A percentile compares a stretch with the other conserved stretches of the same genome.
Conservation (phyloP, 2,329 filamentous ascomycete species). For the Ascochyta clinopodiicola region DNA sequence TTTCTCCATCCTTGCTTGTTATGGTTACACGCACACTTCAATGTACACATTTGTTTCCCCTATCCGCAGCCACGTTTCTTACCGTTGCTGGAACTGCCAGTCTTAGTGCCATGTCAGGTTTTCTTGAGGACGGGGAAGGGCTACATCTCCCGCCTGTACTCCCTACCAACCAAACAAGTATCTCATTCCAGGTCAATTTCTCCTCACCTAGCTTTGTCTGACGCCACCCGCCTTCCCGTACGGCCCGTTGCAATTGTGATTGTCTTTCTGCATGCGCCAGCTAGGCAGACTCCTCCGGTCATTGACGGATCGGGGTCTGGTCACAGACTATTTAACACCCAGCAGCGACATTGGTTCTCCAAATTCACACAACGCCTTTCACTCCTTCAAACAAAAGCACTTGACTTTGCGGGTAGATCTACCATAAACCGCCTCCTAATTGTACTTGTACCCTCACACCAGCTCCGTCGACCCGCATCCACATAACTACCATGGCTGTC, state of each 20-base stretch:
- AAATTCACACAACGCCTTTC: constrained; percentile 1
- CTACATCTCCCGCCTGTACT: constrained; percentile 26
- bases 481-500: neutral
- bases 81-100: constrained; percentile 28
- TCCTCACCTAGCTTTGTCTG: constrained; percentile 32
- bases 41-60: constrained; percentile 20
- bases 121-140: constrained; percentile 22
- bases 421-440: neutral
- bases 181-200: constrained; percentile 35
- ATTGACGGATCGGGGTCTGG: constrained; percentile 19
- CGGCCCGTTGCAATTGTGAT: constrained; percentile 44
- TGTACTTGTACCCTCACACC: neutral
- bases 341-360: constrained; percentile 25
- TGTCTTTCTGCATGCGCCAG: constrained; percentile 34
- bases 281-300: constrained; percentile 29
- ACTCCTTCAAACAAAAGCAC: neutral
- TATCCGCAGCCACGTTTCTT: constrained; percentile 39
- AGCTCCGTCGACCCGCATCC: neutral
- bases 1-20: constrained; percentile 24
- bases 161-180: constrained; percentile 27
- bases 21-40: constrained; percentile 25
- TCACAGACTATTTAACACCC: constrained; percentile 38
- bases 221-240: constrained; percentile 43
- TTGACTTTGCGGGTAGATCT: neutral
- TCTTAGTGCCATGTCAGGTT: constrained; percentile 21